These are phyloP conservation scores for Dendrobium nobile DNA, from an alignment of 106 monocot genomes.

Conservation along the genomic window DNA sequence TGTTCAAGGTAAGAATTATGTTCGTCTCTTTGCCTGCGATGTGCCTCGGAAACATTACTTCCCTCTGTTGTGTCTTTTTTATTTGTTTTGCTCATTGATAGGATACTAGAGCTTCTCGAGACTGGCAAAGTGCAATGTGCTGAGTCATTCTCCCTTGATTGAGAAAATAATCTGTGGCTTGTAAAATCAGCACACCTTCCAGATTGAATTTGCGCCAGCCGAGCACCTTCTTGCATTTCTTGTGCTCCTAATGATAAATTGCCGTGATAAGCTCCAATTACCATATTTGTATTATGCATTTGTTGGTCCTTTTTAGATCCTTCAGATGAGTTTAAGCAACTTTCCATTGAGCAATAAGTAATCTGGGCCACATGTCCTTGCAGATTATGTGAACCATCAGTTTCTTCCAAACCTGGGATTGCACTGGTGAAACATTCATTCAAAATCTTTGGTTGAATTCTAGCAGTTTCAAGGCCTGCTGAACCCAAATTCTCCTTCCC, in stretches of 20 bases:
- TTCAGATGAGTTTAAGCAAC: conserved; percentile 73
- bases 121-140: conserved; percentile 10
- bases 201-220: conserved; percentile 17
- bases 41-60: background rate
- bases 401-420: conserved; percentile 30
- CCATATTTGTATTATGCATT: conserved; percentile 18
- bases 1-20: conserved; percentile 18
- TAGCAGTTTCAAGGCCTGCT: conserved; percentile 55
- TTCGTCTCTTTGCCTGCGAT: conserved; percentile 18
- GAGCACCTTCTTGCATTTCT: background rate
- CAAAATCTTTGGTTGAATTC: conserved; percentile 61
- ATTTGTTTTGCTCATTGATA: conserved; percentile 33
- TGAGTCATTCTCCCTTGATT: conserved; percentile 14
- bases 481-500: conserved; percentile 52
- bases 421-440: conserved; percentile 36
- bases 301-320: conserved; percentile 52
- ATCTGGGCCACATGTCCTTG: conserved; percentile 31
- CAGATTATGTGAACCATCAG: conserved; percentile 16
- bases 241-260: conserved; percentile 15
- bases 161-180: conserved; percentile 17
- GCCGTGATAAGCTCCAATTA: conserved; percentile 16
- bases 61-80: conserved; percentile 17
- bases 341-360: conserved; percentile 60
- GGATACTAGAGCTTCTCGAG: conserved; percentile 17
- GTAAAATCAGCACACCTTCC: conserved; percentile 16